These are phyloP conservation scores for Vaccinium darrowii DNA, from an alignment of 148 eudicot genomes.

Conservation along the genomic window DNA sequence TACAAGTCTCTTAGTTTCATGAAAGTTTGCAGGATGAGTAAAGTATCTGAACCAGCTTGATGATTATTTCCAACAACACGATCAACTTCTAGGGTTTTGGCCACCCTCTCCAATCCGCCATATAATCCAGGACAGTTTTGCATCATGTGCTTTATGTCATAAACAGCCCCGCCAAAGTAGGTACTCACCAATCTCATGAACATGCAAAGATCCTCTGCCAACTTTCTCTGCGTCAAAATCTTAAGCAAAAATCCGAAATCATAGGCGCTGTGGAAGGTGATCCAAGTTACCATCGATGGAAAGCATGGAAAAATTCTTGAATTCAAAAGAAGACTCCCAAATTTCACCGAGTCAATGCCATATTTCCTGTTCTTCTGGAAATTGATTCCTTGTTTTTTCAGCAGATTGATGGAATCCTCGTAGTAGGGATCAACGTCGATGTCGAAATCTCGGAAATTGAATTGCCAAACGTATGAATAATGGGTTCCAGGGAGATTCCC, in stretches of 20 bases:
- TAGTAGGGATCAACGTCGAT: neutral
- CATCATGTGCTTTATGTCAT: conserved; percentile 39
- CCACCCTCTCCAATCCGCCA: conserved; percentile 43
- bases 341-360: neutral
- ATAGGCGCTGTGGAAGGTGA: conserved; percentile 30
- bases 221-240: neutral
- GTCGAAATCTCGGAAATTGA: neutral
- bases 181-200: conserved; percentile 23
- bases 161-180: conserved; percentile 30
- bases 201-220: conserved; percentile 20
- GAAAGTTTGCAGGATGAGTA: neutral
- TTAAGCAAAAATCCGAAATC: conserved; percentile 18
- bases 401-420: neutral
- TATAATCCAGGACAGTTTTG: conserved; percentile 26
- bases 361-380: neutral
- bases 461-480: neutral
- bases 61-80: conserved; percentile 7
- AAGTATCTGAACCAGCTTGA: conserved; percentile 4
- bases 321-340: neutral
- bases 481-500: neutral
- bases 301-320: neutral
- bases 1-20: neutral
- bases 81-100: conserved; percentile 27
- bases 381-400: neutral
- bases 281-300: conserved; percentile 26